A percentile compares a stretch with the other conserved stretches of the same genome.
Evolutionary conservation across 768 basidiomycete genomes (phyloP).

Genomic region (Trametes sanguinea): DNA sequence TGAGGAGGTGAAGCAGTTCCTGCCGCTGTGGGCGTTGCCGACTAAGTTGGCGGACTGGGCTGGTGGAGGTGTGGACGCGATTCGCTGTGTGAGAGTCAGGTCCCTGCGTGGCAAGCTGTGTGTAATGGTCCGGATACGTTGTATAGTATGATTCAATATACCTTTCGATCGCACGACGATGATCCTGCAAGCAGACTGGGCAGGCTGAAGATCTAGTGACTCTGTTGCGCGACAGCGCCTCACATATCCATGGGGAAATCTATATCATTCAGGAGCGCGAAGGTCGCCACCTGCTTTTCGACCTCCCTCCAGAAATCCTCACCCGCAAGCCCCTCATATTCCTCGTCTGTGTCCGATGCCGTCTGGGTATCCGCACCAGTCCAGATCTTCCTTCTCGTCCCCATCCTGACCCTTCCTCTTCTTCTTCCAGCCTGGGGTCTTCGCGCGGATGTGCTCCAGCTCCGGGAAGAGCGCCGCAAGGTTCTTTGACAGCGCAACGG

Average conservation of each 20-base stretch:
- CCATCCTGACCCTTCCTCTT: not conserved
- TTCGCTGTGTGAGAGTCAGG: slow-evolving; percentile 34
- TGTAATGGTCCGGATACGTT: not conserved
- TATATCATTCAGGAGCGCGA: slow-evolving; percentile 4
- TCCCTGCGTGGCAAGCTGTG: not conserved
- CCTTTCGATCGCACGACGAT: too few relatives aligned
- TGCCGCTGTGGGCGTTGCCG: slow-evolving; percentile 69
- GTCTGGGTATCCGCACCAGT: not conserved
- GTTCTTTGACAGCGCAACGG: not conserved
- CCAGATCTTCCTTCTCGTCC: not conserved
- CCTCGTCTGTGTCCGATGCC: not conserved
- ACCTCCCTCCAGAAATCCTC: slow-evolving; percentile 4
- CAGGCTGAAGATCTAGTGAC: too few relatives aligned
- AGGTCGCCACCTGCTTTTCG: slow-evolving; percentile 9
- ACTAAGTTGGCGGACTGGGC: slow-evolving; percentile 55
- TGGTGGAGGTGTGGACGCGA: slow-evolving; percentile 54
- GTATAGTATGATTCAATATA: not conserved
- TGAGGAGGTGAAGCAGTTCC: slow-evolving; percentile 63
- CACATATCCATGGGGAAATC: slow-evolving; percentile 1
- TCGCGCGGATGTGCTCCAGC: not conserved
- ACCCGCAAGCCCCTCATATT: not conserved
- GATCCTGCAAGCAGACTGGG: not conserved
- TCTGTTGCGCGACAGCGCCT: too few relatives aligned
- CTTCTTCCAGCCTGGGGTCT: not conserved
- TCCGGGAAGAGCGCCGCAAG: slow-evolving; percentile 11